Conservation (phyloP, 805 yeast genomes). For the Saccharomycopsis microspora region DNA sequence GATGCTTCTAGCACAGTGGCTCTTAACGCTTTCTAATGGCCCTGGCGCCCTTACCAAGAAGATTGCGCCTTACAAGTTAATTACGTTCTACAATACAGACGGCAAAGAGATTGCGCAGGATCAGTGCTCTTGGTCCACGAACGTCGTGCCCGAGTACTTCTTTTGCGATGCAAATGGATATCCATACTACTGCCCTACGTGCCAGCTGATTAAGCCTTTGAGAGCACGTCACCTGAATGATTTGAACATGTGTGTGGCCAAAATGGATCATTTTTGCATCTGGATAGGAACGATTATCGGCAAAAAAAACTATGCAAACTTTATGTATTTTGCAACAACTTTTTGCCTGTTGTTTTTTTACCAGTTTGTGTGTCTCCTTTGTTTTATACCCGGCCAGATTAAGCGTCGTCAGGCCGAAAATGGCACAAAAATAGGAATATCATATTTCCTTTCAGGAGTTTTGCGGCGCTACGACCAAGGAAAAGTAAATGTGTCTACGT, state of each 20-base stretch:
- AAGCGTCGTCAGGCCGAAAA: neutral
- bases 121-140: neutral
- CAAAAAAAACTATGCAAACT: constrained; percentile 36
- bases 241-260: constrained; percentile 46
- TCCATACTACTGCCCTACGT: constrained; percentile 64
- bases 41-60: constrained; percentile 10
- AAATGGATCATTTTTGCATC: constrained; percentile 76
- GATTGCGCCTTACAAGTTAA: constrained; percentile 11
- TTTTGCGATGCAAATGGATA: constrained; percentile 62
- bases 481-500: neutral
- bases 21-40: constrained; percentile 9
- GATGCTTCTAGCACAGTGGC: constrained; percentile 10
- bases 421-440: neutral
- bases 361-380: constrained; percentile 4
- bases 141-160: constrained; percentile 39
- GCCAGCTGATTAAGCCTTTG: constrained; percentile 53
- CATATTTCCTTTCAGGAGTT: neutral
- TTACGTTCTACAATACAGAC: constrained; percentile 7
- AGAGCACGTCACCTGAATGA: constrained; percentile 63
- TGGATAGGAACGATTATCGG: constrained; percentile 74
- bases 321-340: constrained; percentile 7
- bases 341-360: constrained; percentile 10
- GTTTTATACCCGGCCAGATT: constrained; percentile 8
- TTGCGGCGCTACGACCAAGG: neutral
- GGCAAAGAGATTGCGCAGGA: constrained; percentile 4